Conservation (phyloP, 2,329 filamentous ascomycete species). For the Tetracladium maxilliforme region DNA sequence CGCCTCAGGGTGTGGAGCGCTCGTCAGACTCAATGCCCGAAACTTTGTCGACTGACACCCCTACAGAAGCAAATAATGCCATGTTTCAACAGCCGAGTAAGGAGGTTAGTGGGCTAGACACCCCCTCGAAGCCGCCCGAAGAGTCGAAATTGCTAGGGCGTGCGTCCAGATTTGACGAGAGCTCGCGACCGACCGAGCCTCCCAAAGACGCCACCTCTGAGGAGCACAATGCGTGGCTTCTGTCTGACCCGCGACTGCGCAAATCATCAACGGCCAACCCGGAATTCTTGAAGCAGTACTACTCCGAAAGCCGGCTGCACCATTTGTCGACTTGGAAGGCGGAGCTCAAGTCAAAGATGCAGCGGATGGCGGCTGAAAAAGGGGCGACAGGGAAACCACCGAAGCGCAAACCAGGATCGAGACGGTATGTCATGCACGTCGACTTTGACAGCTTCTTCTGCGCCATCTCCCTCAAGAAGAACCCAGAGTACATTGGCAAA, state of each 20-base stretch:
- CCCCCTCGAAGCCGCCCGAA: too few relatives aligned
- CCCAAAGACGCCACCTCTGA: constrained; percentile 56
- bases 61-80: too few relatives aligned
- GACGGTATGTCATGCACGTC: constrained; percentile 83
- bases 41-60: too few relatives aligned
- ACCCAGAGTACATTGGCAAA: constrained; percentile 61
- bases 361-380: constrained; percentile 63
- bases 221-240: constrained; percentile 75
- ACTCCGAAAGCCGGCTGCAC: constrained; percentile 86
- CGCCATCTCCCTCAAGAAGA: constrained; percentile 70
- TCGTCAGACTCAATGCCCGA: too few relatives aligned
- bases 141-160: too few relatives aligned
- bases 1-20: too few relatives aligned
- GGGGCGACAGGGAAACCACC: constrained; percentile 27
- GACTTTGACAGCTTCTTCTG: constrained; percentile 99
- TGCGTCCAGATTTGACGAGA: too few relatives aligned
- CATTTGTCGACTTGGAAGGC: constrained; percentile 96
- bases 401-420: constrained; percentile 42
- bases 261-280: constrained; percentile 89
- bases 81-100: too few relatives aligned
- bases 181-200: too few relatives aligned
- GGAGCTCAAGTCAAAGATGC: constrained; percentile 78
- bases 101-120: too few relatives aligned
- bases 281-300: constrained; percentile 86
- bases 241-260: constrained; percentile 72